A percentile compares a stretch with the other conserved stretches of the same genome.
These are phyloP conservation scores for Halenospora varia DNA, from an alignment of 495 filamentous ascomycete species.

Conservation along the genomic window DNA sequence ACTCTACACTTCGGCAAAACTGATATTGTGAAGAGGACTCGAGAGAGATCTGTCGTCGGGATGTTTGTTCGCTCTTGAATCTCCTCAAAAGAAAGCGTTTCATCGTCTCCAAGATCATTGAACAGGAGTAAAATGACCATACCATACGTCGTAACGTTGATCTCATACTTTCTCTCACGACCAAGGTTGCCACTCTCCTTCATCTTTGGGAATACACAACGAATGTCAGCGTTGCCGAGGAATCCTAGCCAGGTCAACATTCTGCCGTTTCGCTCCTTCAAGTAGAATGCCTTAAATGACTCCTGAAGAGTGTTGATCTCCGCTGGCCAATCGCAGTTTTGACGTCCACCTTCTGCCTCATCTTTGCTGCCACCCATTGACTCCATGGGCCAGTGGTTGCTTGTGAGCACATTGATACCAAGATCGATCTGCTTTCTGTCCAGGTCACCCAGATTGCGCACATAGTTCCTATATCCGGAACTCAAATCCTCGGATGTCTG, in stretches of 20 bases:
- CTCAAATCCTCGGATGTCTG: conserved; percentile 82
- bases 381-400: conserved; percentile 91
- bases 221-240: conserved; percentile 78
- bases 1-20: conserved; percentile 82
- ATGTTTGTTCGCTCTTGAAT: conserved; percentile 83
- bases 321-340: conserved; percentile 64
- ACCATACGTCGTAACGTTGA: conserved; percentile 89
- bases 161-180: conserved; percentile 75
- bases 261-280: conserved; percentile 79
- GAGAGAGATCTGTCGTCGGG: conserved; percentile 68
- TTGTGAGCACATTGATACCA: conserved; percentile 79
- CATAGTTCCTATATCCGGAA: conserved; percentile 65
- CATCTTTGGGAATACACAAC: conserved; percentile 68
- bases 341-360: conserved; percentile 42
- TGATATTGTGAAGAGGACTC: conserved; percentile 79
- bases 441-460: conserved; percentile 56
- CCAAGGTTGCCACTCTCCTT: conserved; percentile 54
- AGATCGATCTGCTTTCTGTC: conserved; percentile 72
- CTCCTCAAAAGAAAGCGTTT: conserved; percentile 74
- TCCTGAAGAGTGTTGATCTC: conserved; percentile 74
- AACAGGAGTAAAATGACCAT: conserved; percentile 90
- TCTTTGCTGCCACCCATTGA: conserved; percentile 53
- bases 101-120: conserved; percentile 66
- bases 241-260: conserved; percentile 74
- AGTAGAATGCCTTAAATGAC: conserved; percentile 88